Conservation (phyloP, 2,329 filamentous ascomycete species). For the Colletotrichum eremochloae region DNA sequence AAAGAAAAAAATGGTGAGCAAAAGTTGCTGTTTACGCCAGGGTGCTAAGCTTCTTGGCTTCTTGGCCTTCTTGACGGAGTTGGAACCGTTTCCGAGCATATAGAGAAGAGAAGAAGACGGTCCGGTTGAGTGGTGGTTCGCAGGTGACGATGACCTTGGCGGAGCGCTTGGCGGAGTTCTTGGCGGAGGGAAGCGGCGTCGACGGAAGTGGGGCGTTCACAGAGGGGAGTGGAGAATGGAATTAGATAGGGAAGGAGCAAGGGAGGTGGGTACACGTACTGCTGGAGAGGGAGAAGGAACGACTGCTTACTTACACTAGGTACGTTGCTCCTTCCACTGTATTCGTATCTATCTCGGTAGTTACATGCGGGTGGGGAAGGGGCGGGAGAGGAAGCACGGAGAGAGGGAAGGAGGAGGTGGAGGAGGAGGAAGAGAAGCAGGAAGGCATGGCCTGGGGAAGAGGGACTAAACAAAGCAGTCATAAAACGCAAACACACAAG, state of each 20-base stretch:
- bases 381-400: conserved; percentile 12
- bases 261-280: neutral
- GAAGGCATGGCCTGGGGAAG: conserved; percentile 11
- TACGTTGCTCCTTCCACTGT: no score
- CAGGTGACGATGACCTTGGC: conserved; percentile 42
- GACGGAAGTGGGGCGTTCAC: conserved; percentile 32
- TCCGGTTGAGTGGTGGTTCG: conserved; percentile 38
- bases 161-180: conserved; percentile 35
- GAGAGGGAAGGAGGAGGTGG: neutral
- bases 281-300: neutral
- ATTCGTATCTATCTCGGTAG: neutral
- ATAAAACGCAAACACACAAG: neutral
- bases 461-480: conserved; percentile 12
- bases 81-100: conserved; percentile 8
- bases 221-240: conserved; percentile 23
- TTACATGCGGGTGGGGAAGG: neutral
- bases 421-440: neutral
- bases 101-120: conserved; percentile 15
- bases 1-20: conserved; percentile 22
- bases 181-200: conserved; percentile 32
- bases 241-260: conserved; percentile 2
- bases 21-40: conserved; percentile 31
- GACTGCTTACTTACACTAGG: neutral
- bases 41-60: conserved; percentile 30
- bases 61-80: conserved; percentile 27